These are phyloP conservation scores for Verticillium longisporum DNA, from an alignment of 2,329 filamentous ascomycete genomes.

Conservation along the genomic window DNA sequence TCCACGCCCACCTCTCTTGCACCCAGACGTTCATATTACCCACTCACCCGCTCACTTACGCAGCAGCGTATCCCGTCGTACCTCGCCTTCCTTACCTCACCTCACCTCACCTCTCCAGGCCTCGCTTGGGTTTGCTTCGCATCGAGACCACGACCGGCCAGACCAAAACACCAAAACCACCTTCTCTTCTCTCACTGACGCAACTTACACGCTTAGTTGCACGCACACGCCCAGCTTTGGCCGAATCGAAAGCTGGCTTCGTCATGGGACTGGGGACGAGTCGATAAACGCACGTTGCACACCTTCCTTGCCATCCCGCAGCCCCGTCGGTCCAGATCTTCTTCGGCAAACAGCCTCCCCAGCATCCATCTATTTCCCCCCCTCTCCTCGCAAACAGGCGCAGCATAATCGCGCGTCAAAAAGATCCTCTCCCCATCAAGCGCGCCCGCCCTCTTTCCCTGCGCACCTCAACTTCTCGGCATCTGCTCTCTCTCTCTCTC, in stretches of 20 bases:
- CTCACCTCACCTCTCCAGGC: not conserved
- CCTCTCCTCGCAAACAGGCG: conserved; percentile 25
- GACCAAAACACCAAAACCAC: not conserved
- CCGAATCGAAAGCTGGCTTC: not conserved
- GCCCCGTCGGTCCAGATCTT: not conserved
- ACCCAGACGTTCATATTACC: not conserved
- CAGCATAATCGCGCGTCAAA: conserved; percentile 41
- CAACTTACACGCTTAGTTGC: not conserved
- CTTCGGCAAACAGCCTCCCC: not conserved
- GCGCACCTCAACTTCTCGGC: not conserved
- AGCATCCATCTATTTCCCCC: not conserved
- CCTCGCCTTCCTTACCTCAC: not conserved
- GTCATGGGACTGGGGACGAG: not conserved
- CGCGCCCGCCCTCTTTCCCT: not conserved
- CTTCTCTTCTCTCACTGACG: not conserved
- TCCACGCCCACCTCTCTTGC: conserved; percentile 6
- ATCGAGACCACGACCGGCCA: not conserved
- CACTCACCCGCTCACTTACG: not conserved
- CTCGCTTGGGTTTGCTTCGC: not conserved
- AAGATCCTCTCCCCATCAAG: not conserved
- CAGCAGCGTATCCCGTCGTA: not conserved
- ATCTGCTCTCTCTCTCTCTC: not conserved
- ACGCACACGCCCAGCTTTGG: not conserved
- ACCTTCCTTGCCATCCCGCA: not conserved
- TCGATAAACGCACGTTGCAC: not conserved